Conservation (phyloP, 768 basidiomycete species). For the Filobasidium floriforme region DNA sequence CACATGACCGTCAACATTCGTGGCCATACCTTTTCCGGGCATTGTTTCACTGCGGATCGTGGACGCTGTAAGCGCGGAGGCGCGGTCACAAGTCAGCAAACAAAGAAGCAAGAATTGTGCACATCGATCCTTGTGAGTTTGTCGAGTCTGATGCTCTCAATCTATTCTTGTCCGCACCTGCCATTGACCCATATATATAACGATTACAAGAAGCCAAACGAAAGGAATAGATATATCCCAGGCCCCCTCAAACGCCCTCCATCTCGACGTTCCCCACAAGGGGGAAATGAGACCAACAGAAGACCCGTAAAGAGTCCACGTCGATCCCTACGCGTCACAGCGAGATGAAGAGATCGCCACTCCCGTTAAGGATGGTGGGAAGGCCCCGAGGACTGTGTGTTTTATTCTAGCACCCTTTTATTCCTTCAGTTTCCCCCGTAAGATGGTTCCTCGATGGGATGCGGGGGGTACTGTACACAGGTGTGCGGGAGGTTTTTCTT, state of each 20-base stretch:
- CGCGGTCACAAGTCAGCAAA: no score
- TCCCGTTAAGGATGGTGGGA: background rate
- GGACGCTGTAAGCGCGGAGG: no score
- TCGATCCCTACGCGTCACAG: background rate
- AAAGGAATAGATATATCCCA: background rate
- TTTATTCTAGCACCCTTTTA: slow-evolving; percentile 8
- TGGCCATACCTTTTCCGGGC: no score
- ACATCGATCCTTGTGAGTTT: no score
- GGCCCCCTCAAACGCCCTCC: background rate
- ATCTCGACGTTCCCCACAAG: background rate
- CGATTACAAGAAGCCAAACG: background rate
- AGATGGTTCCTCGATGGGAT: background rate
- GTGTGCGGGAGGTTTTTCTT: background rate
- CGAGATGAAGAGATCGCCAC: slow-evolving; percentile 3
- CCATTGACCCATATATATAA: no score
- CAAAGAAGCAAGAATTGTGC: no score
- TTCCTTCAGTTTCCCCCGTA: slow-evolving; percentile 10
- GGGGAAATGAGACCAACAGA: background rate
- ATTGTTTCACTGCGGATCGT: no score
- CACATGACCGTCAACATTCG: no score
- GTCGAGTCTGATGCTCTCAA: no score
- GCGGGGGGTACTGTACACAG: slow-evolving; percentile 8
- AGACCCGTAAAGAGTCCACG: background rate
- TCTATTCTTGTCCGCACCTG: no score
- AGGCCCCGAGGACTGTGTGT: background rate